Base-by-base conservation (phyloP, 345 rosid genomes). In the Aurinia saxatilis region DNA sequence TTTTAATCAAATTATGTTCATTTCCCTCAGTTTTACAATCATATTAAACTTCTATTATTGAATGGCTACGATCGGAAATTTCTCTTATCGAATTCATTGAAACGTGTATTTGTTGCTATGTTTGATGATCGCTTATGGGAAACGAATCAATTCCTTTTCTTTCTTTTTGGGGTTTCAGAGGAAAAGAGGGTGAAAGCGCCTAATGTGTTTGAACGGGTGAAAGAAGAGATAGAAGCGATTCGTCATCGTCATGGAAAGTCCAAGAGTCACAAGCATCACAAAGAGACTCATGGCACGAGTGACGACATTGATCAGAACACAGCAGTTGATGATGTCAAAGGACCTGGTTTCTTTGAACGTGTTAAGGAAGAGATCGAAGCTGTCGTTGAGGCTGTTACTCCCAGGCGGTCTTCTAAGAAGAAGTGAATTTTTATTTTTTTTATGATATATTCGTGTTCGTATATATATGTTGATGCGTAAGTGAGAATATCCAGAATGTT, bases 331-430 rank as follows among this genome's bases (percentile, higher is more conserved):
- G 65, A 77, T 41, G 84, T 75, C 35, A 75, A 63, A 69, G 79
- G 76, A 4, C 78, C 81, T 33, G 37, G 50, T 60, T 71, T 77
- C 63, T 75, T 82, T 42, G 59, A 80, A 63, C 70, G 85, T 40
- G 65, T 75, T 12, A 80, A 80, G 60, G 86, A 80, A 70, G 84
- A 80, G 67, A 42, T 85, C 0, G 80, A 85, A 66, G 86, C 85
- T 16, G 23, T 82, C 36, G 60, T 74, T 8, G 68, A 57, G 33
- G 54, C 80, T 19, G 57, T 82, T 47, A 80, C 53, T 61, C 80
- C 73, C 2, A 49, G 33, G 8, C 72, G 10, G 50, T 58, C 45
- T 49, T 33, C 75, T 55, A 73, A 79, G 81, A 50, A 76, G 68
- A 7, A 27, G 1, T 57, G 55, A 52, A n/a, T n/a, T n/a, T n/a